Percentiles rank a stretch among this genome's conserved stretches.
phyloP scores from a whole-genome alignment of 371 early-diverging fungal species.

The Mucor sp. region DNA sequence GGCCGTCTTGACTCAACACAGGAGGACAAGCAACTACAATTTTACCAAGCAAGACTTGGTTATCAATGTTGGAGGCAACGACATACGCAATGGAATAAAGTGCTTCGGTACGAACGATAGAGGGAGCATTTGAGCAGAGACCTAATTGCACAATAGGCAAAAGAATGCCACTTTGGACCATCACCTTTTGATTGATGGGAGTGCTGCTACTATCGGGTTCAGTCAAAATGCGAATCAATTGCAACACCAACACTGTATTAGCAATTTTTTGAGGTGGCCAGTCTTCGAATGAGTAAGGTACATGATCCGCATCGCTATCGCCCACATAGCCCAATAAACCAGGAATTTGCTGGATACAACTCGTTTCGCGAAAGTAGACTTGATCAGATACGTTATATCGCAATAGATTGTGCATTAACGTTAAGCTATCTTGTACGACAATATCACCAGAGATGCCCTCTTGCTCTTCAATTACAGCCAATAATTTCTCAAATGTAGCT shows the following conservation, averaged over 20 bases:
- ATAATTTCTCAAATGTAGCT: conserved; percentile 90
- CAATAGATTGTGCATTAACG: conserved; percentile 87
- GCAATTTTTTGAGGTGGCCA: conserved; percentile 81
- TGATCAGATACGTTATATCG: conserved; percentile 95
- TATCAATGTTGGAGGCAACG: conserved; percentile 71
- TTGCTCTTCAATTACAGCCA: conserved; percentile 87
- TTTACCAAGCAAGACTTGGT: conserved; percentile 74
- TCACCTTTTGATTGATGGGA: conserved; percentile 82
- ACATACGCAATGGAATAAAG: conserved; percentile 84
- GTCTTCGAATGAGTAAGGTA: conserved; percentile 49
- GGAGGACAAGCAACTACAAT: conserved; percentile 52
- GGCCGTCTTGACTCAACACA: conserved; percentile 23
- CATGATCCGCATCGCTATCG: conserved; percentile 62
- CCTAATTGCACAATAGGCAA: conserved; percentile 68
- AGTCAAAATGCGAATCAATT: conserved; percentile 86
- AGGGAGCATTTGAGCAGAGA: conserved; percentile 63
- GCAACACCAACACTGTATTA: conserved; percentile 82
- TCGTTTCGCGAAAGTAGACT: conserved; percentile 94
- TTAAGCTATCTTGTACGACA: conserved; percentile 94
- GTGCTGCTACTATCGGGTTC: conserved; percentile 88
- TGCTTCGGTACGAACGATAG: conserved; percentile 68
- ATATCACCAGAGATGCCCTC: conserved; percentile 94
- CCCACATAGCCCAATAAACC: conserved; percentile 66
- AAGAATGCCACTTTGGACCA: conserved; percentile 76
- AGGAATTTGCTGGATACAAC: conserved; percentile 87